A percentile compares a stretch with the other conserved stretches of the same genome.
phyloP scores from a whole-genome alignment of 75 land plant species.

The Cryptomeria japonica region DNA sequence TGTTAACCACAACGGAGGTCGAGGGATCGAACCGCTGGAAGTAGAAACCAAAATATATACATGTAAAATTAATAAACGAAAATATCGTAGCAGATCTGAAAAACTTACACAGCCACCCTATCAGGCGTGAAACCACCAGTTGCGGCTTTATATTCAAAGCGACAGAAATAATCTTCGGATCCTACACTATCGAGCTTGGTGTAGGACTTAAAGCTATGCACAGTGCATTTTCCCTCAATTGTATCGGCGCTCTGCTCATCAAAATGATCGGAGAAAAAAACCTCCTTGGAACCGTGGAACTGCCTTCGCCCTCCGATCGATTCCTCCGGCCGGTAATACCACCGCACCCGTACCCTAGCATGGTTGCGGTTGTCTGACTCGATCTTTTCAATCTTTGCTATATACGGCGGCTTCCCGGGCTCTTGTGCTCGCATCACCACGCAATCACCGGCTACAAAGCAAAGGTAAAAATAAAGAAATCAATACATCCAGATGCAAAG shows the following conservation, averaged over 20 bases:
- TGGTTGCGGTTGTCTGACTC: constrained; percentile 8
- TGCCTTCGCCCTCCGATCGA: constrained; percentile 34
- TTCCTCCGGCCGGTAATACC: constrained; percentile 45
- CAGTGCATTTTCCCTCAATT: constrained; percentile 37
- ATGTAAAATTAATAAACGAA: not conserved
- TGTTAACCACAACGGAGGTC: not conserved
- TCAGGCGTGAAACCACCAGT: constrained; percentile 40
- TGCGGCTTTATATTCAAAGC: constrained; percentile 41
- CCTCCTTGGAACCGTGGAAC: constrained; percentile 39
- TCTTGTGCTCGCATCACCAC: constrained; percentile 10
- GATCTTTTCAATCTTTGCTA: constrained; percentile 10
- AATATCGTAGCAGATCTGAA: not conserved
- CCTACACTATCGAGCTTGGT: constrained; percentile 28
- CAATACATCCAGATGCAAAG: not conserved
- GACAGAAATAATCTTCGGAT: constrained; percentile 43
- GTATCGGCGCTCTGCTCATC: constrained; percentile 38
- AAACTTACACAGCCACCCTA: constrained; percentile 39
- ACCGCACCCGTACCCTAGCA: constrained; percentile 27
- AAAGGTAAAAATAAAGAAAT: not conserved
- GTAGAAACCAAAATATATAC: no score
- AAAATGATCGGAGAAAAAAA: constrained; percentile 35
- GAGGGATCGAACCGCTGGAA: not conserved
- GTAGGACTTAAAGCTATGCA: constrained; percentile 39
- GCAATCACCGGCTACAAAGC: constrained; percentile 6
- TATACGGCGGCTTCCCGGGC: constrained; percentile 15